Conservation (phyloP, 805 yeast species). For the Hanseniaspora mollemarum region DNA sequence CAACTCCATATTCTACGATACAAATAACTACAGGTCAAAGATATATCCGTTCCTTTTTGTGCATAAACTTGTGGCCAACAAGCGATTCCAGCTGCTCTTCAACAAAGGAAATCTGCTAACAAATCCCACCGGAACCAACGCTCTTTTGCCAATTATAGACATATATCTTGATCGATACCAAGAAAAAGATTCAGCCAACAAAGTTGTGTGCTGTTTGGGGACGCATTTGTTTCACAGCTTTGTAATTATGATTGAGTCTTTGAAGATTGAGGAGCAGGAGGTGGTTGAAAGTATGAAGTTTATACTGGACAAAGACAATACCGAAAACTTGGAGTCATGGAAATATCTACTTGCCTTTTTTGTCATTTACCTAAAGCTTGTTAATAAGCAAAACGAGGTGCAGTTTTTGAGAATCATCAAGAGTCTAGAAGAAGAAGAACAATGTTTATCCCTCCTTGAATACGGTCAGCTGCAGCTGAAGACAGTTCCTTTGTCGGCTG, state of each 20-base stretch:
- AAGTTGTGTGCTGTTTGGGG: conserved; percentile 6
- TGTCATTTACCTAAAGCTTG: background rate
- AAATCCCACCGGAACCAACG: background rate
- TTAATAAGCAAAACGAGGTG: background rate
- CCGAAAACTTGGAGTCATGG: background rate
- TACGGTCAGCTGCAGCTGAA: conserved; percentile 6
- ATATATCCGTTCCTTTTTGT: background rate
- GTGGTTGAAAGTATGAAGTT: background rate
- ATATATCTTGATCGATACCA: conserved; percentile 4
- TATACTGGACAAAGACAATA: background rate
- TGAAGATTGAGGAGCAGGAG: background rate
- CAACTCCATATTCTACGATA: conserved; percentile 7
- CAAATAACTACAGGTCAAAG: background rate
- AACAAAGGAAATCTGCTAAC: conserved; percentile 11
- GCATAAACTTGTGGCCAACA: conserved; percentile 3
- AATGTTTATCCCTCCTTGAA: conserved; percentile 1
- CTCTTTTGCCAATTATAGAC: conserved; percentile 6
- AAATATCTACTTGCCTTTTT: conserved; percentile 3
- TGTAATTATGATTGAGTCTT: conserved; percentile 5
- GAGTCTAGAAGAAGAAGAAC: background rate
- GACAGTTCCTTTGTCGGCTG: background rate
- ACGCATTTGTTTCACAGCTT: conserved; percentile 13
- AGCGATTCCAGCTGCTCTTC: conserved; percentile 5
- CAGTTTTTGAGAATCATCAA: background rate
- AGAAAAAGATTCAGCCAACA: background rate